Conservation (phyloP, 768 basidiomycete species). For the Kwoniella sp. region DNA sequence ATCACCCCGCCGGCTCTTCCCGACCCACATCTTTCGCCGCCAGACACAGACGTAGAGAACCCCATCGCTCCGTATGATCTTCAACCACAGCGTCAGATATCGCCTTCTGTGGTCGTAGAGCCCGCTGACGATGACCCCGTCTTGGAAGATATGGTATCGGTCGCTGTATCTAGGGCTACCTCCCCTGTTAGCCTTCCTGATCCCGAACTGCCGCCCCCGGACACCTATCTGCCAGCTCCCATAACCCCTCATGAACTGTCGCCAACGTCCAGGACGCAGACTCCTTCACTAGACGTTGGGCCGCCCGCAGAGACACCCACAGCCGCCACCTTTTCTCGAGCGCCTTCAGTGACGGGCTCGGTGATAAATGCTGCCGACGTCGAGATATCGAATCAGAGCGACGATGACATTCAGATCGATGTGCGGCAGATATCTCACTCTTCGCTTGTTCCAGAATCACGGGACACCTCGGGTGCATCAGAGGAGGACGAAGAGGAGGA, state of each 20-base stretch:
- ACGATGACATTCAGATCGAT: constrained; percentile 14
- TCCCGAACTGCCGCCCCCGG: constrained; percentile 14
- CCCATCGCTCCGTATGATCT: constrained; percentile 19
- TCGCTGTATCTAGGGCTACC: constrained; percentile 2
- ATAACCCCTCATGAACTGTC: constrained; percentile 22
- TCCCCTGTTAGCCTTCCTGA: constrained; percentile 21
- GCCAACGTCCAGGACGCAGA: constrained; percentile 4
- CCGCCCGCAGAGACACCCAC: constrained; percentile 9
- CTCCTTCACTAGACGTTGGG: constrained; percentile 19
- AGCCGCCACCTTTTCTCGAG: constrained; percentile 7
- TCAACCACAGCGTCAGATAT: constrained; percentile 4
- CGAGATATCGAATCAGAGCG: constrained; percentile 5
- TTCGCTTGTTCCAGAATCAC: background rate
- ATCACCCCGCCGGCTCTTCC: constrained; percentile 31
- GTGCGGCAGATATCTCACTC: constrained; percentile 3
- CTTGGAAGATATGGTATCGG: constrained; percentile 2
- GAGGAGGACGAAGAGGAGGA: background rate
- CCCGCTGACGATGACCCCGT: constrained; percentile 20
- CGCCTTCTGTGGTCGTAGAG: constrained; percentile 32
- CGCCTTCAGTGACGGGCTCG: background rate
- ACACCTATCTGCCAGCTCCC: constrained; percentile 12
- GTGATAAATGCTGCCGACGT: background rate
- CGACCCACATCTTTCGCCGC: constrained; percentile 20
- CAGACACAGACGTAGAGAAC: constrained; percentile 6
- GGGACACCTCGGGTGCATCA: background rate